Evolutionary conservation across 352 stramenopile species (phyloP), one percentile per base, ranked within the genome.

Genomic region (Blastocystis sp.): DNA sequence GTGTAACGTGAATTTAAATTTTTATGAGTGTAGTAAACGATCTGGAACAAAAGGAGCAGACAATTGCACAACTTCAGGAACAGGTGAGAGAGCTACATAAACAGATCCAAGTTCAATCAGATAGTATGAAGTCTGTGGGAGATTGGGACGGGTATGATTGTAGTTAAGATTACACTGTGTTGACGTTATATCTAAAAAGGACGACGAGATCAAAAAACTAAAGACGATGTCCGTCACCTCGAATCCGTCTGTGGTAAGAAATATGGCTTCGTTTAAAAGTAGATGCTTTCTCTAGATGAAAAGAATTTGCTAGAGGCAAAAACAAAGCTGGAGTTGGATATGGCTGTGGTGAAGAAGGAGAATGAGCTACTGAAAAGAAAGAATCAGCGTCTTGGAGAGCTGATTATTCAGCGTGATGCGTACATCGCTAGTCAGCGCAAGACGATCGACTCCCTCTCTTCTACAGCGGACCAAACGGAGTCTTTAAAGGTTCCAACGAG

Each of bases 241-340:
- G 18, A 85, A 50, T 69, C 53, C 45, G 18, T 65, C 41, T 16
- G 26, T 76, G 45, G 34, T 76, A 20, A 5, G 30, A 18, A 13
- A 20, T 6, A 6, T 13, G 8, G 4, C 16, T 30, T 20, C 39
- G 7, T 55, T 26, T 16, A 34, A 43, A 9, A 5, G 65, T 55
- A 76, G 65, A 76, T 41, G 16, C 6, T 76, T 11, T 55, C 65
- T 20, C 41, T 56, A 1, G 47, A 85, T n/a, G 16, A 85, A 45
- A 85, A 62, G 37, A 56, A 37, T 24, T n/a, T 85, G 1, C n/a
- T 85, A 18, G 73, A 85, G 55, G 43, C 26, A 20, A 85, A 85
- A 69, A 53, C 73, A 43, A 65, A 85, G 26, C 30, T 85, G 20
- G 73, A 85, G 20, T 16, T 85, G 47, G 47, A 85, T 2, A 18